Evolutionary conservation across 2,329 filamentous ascomycete species (phyloP).

Genomic region (Penicillium aurantiogriseum): DNA sequence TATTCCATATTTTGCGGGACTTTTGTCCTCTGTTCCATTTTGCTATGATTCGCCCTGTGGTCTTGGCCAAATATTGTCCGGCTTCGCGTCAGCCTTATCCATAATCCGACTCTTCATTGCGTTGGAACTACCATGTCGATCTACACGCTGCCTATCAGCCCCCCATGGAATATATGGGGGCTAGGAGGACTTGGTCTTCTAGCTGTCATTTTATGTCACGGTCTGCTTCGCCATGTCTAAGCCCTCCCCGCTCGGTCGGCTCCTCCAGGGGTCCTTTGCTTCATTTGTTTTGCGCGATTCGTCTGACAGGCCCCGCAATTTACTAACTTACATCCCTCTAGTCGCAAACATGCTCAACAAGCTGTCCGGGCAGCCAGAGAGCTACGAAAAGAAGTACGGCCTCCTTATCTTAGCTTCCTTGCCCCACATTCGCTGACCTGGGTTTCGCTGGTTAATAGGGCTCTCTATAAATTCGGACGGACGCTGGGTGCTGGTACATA

Average conservation of each 20-base stretch:
- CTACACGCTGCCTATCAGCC: conserved; percentile 7
- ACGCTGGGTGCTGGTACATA: conserved; percentile 97
- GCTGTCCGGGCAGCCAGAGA: conserved; percentile 93
- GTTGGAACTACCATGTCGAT: conserved; percentile 8
- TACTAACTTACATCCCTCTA: conserved; percentile 39
- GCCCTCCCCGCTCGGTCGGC: conserved; percentile 15
- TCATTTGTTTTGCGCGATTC: conserved; percentile 3
- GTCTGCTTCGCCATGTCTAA: background rate
- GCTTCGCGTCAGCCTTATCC: conserved; percentile 8
- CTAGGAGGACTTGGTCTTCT: background rate
- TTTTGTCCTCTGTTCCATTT: background rate
- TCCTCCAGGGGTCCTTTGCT: conserved; percentile 5
- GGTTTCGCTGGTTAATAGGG: conserved; percentile 48
- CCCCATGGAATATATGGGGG: conserved; percentile 12
- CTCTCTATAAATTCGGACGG: conserved; percentile 86
- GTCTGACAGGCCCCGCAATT: background rate
- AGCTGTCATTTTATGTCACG: conserved; percentile 2
- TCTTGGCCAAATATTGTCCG: conserved; percentile 1
- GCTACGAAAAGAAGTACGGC: conserved; percentile 93
- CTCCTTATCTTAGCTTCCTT: background rate
- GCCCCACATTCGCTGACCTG: conserved; percentile 6
- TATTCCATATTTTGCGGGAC: conserved; percentile 9
- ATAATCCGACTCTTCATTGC: conserved; percentile 1
- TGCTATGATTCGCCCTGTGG: conserved; percentile 3
- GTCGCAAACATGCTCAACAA: conserved; percentile 91